Conservation (phyloP, 208 protist genomes). For the Vickermania ingenoplastis region DNA sequence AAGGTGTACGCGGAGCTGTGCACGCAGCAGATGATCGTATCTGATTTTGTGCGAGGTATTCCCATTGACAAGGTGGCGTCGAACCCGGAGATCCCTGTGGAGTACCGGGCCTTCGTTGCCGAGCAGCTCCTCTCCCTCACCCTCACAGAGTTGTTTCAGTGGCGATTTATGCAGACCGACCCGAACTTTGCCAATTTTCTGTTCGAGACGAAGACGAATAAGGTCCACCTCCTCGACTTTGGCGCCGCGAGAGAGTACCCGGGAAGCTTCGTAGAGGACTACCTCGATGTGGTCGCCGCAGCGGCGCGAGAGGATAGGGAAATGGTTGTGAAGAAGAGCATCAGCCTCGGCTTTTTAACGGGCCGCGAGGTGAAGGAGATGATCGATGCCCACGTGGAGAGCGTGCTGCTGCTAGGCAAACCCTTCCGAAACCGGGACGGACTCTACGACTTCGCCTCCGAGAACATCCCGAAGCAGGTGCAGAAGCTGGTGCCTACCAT, state of each 20-base stretch:
- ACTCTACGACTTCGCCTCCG: slow-evolving; percentile 81
- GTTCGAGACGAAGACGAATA: slow-evolving; percentile 64
- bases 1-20: slow-evolving; percentile 40
- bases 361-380: slow-evolving; percentile 88
- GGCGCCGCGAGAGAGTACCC: slow-evolving; percentile 87
- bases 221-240: slow-evolving; percentile 89
- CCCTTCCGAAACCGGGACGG: slow-evolving; percentile 66
- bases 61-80: slow-evolving; percentile 49
- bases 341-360: slow-evolving; percentile 93
- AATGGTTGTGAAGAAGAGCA: slow-evolving; percentile 81
- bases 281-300: slow-evolving; percentile 88
- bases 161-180: slow-evolving; percentile 96
- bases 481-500: slow-evolving; percentile 85
- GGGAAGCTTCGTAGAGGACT: slow-evolving; percentile 77
- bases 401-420: slow-evolving; percentile 84
- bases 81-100: slow-evolving; percentile 36
- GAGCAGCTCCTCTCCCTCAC: slow-evolving; percentile 74
- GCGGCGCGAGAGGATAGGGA: slow-evolving; percentile 64
- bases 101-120: slow-evolving; percentile 67
- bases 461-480: slow-evolving; percentile 81
- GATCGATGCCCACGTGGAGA: slow-evolving; percentile 84
- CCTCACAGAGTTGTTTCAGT: slow-evolving; percentile 92
- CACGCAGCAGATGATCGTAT: slow-evolving; percentile 55
- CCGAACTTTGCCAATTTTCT: slow-evolving; percentile 97
- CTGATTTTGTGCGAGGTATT: slow-evolving; percentile 54